These are phyloP conservation scores for Jatropha multifida DNA, from an alignment of 441 rosid species.

Conservation along the genomic window DNA sequence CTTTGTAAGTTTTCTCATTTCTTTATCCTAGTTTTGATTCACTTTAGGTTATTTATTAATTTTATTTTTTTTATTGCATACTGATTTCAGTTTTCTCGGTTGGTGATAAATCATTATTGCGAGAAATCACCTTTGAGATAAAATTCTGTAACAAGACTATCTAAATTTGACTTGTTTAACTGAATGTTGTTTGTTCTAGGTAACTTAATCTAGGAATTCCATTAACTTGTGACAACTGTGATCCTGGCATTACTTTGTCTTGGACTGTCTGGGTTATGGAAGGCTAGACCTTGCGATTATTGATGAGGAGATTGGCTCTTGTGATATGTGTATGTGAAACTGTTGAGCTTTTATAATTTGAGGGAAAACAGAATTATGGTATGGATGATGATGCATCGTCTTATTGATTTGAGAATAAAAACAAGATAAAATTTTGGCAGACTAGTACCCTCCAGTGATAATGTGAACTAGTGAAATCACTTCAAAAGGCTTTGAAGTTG, in stretches of 20 bases:
- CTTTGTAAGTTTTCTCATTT: conserved; percentile 49
- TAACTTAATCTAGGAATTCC: background rate
- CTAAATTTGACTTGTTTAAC: background rate
- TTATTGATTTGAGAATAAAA: background rate
- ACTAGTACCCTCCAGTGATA: background rate
- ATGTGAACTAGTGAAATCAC: background rate
- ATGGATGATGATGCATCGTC: background rate
- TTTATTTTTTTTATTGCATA: background rate
- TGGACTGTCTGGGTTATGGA: background rate
- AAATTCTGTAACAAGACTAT: background rate
- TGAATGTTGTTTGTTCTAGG: background rate
- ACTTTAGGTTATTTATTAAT: background rate
- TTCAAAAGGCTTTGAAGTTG: background rate
- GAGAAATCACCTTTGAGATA: background rate
- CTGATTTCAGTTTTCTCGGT: background rate
- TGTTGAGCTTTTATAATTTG: background rate
- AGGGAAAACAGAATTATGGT: background rate
- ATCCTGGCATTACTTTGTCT: background rate
- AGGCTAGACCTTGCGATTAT: background rate
- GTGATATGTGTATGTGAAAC: background rate
- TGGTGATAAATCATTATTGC: background rate
- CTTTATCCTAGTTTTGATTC: conserved; percentile 8
- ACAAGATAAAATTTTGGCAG: background rate
- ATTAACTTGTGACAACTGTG: background rate
- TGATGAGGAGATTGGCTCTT: background rate